Conservation (phyloP, 73 alveolate species). For the Vitrella brassicaformis region DNA sequence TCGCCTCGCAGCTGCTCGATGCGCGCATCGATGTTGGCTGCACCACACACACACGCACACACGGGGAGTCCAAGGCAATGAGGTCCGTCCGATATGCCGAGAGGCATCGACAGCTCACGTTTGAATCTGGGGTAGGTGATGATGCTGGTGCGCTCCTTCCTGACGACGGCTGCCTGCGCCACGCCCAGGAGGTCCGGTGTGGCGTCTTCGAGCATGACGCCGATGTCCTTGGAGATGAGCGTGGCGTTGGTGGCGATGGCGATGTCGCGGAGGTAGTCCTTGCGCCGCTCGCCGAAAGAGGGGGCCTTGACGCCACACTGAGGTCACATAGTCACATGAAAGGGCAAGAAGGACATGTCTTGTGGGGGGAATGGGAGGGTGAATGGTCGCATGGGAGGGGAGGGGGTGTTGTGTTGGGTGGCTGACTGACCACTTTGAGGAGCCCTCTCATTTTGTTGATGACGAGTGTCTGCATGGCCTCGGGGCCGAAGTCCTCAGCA, state of each 20-base stretch:
- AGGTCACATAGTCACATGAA: too few species aligned
- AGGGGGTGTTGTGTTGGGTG: too few species aligned
- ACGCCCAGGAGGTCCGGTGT: neutral
- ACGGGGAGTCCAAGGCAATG: too few species aligned
- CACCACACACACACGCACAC: too few species aligned
- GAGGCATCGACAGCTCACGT: too few species aligned
- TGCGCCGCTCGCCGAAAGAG: neutral
- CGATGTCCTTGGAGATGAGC: neutral
- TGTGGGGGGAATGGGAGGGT: too few species aligned
- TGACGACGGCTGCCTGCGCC: neutral
- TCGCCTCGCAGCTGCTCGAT: neutral
- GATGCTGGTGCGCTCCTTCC: neutral
- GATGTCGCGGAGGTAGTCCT: neutral
- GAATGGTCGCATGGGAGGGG: too few species aligned
- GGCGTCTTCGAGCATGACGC: neutral
- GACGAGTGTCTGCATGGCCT: neutral
- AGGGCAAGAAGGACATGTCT: too few species aligned
- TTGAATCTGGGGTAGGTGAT: neutral
- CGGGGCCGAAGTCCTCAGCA: neutral
- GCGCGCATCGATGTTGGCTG: neutral
- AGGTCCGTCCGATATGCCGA: too few species aligned
- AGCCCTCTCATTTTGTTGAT: neutral
- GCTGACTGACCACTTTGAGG: neutral
- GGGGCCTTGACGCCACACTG: neutral
- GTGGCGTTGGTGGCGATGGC: neutral